Conservation (phyloP, 495 filamentous ascomycete genomes). For the Barbatosphaeria neglecta region DNA sequence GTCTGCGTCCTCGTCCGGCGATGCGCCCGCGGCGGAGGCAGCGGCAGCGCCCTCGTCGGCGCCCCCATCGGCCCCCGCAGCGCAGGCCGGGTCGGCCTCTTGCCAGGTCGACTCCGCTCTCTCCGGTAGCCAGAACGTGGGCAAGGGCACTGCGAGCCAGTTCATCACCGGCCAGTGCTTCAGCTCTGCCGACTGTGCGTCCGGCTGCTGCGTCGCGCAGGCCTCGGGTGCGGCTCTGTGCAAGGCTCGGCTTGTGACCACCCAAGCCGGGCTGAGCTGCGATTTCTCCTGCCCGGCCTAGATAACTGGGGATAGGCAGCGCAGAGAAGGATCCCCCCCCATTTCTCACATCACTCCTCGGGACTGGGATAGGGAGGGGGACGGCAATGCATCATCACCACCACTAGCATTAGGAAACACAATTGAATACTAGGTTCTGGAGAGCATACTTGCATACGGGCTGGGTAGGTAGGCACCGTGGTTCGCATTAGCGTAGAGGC, state of each 20-base stretch:
- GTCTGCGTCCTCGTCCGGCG: background rate
- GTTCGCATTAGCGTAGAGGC: too few species aligned
- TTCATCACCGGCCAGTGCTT: conserved; percentile 34
- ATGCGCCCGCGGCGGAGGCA: background rate
- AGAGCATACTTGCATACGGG: too few species aligned
- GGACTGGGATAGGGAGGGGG: too few species aligned
- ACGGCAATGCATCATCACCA: too few species aligned
- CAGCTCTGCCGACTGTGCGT: conserved; percentile 27
- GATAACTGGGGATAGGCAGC: too few species aligned
- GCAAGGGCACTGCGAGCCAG: conserved; percentile 24
- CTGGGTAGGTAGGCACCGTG: too few species aligned
- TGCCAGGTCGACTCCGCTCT: background rate
- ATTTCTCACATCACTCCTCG: too few species aligned
- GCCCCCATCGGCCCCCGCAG: background rate
- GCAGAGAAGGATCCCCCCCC: too few species aligned
- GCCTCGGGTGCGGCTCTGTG: background rate
- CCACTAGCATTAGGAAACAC: too few species aligned
- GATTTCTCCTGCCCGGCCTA: background rate
- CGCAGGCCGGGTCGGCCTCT: background rate
- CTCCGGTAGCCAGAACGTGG: conserved; percentile 25
- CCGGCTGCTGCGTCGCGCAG: conserved; percentile 19
- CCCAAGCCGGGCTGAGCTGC: background rate
- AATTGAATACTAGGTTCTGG: too few species aligned
- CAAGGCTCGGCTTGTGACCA: background rate
- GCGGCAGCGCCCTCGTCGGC: background rate